Base-by-base conservation (phyloP, 176 grass and related monocot species). In the Echinochloa phyllopogon region DNA sequence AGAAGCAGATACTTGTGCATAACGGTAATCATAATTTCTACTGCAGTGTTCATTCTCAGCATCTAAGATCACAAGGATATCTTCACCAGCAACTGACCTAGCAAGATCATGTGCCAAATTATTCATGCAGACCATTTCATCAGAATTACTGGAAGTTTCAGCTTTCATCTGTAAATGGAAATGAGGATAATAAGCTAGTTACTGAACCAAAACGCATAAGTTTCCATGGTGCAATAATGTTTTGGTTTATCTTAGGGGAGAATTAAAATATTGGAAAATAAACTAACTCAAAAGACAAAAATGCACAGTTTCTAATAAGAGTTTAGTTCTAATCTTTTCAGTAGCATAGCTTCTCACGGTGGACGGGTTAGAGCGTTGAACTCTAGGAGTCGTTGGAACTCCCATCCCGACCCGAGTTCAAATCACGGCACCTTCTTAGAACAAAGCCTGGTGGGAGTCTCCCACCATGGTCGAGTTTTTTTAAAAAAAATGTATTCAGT, bases 11-110 rank as follows among this genome's bases (percentile, higher is more conserved):
- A 82, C 75, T 43, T 65, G 65, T 53, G 87, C 91, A 81, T 93
- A 93, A 43, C 84, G 80, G 51, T 88, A 93, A 74, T 86, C 76
- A 45, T 81, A 83, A 38, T 78, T 84, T 65, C 68, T 61, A 53
- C 67, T 59, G 65, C 65, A 72, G 38, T 36, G 55, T 41, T 40
- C 69, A 53, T 81, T 90, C 66, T 60, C 25, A 52, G 74, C 55
- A 76, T 93, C 83, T 52, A 93, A 69, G 74, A 90, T 80, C 37
- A 72, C 74, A 76, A 89, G 67, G 33, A 93, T 81, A 78, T 93
- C 84, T 84, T 93, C 87, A 77, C 87, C 75, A 53, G 75, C 84
- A 87, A 93, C 75, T 52, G 84, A 93, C 57, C 91, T 93, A 80
- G 87, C 87, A 65, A 93, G 91, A 81, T 90, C 84, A 41, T 93